Evolutionary conservation across 768 basidiomycete species (phyloP), one percentile per base, ranked within the genome.

Genomic region (Russula virescens): DNA sequence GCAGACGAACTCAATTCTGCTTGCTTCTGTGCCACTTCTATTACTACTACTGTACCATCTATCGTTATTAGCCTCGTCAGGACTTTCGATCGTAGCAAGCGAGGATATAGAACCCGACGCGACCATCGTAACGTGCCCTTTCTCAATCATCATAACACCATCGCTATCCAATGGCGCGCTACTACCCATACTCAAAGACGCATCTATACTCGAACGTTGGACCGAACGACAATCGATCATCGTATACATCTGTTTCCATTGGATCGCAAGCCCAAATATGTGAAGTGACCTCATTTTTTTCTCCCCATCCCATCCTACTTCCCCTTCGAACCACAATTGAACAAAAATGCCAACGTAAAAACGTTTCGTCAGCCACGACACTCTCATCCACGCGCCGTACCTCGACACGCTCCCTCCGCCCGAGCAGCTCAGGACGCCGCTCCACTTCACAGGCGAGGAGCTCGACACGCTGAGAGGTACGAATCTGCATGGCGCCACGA

Each of bases 401-500:
- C 71, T 93, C 28, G 74, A 80, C 23, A 82, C 80, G 9, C 78
- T 97, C 1, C 95, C 95, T 0, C 28, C 76, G 0, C 52, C 78
- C 0, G 73, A 77, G 2, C 76, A 79, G 56, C 77, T 96, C 0
- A 75, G 79, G 16, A 95, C 94, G 0, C 82, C 94, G 0, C 76
- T 94, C 14, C 84, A 89, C 65, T 97, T 92, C 70, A 81, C 81
- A 0, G 51, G 71, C 0, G 56, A 69, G 18, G 95, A 98, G 70
- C 74, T 86, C 19, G 78, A 83, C 21, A 71, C 85, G 11, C 80
- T 97, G 55, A 77, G 80, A 56, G 94, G 92, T 0, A 89, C 89
- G 3, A 95, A 95, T 71, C 70, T 98, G 3, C 84, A 84, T 65
- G 85, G 88, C 3, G 94, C 93, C 0, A 85, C 89, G 0, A 57